phyloP scores from a whole-genome alignment of 2,329 filamentous ascomycete species.

The Camillea tinctor region DNA sequence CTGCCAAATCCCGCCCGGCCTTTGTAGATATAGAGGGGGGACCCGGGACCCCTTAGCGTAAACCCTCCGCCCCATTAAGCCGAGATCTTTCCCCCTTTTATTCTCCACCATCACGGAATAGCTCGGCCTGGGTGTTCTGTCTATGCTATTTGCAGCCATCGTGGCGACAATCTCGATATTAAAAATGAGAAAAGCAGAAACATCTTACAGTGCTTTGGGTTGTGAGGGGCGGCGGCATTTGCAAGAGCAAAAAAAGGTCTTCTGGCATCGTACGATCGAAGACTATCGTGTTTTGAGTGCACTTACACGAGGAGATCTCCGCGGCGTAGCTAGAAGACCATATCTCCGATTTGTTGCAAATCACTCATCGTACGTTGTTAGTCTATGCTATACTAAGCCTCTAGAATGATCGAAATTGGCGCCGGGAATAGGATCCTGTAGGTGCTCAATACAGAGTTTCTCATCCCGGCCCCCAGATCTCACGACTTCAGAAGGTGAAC shows the following conservation, averaged over 20 bases:
- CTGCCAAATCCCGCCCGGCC: constrained; percentile 23
- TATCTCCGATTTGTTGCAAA: no score
- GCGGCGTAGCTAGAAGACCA: no score
- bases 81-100: not conserved
- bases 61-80: constrained; percentile 4
- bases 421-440: no score
- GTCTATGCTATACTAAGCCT: no score
- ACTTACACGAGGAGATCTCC: no score
- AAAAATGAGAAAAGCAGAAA: not conserved
- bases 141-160: not conserved
- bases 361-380: no score
- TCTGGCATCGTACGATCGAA: not conserved
- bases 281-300: not conserved
- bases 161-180: not conserved
- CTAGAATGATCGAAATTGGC: no score
- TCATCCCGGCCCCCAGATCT: no score
- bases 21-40: constrained; percentile 18
- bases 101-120: not conserved
- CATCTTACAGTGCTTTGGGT: not conserved
- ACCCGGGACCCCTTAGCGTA: not conserved
- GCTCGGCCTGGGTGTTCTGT: not conserved
- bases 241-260: no score
- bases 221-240: not conserved
- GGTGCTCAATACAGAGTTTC: no score
- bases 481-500: no score